These are phyloP conservation scores for Phytophthora quininea DNA, from an alignment of 352 stramenopile species.

Conservation along the genomic window DNA sequence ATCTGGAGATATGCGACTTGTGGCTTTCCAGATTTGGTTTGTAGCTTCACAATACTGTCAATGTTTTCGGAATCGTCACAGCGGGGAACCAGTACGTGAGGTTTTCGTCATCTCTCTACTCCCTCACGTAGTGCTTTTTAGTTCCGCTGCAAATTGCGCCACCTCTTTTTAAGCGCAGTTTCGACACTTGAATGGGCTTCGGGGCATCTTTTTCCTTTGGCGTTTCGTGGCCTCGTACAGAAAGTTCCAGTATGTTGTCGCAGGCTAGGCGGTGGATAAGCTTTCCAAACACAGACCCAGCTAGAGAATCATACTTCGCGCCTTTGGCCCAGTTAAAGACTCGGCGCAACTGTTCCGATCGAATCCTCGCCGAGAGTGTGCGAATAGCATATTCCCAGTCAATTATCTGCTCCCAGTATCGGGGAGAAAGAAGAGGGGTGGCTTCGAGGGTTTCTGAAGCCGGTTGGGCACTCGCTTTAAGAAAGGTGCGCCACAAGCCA, in stretches of 20 bases:
- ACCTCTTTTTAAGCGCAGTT: constrained; percentile 11
- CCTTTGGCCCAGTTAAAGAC: constrained; percentile 3
- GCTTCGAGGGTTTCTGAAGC: not conserved
- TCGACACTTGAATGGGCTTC: constrained; percentile 7
- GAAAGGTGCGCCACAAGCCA: constrained; percentile 20
- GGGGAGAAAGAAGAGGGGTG: not conserved
- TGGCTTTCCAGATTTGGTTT: constrained; percentile 7
- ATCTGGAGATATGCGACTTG: constrained; percentile 19
- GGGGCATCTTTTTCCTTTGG: not conserved
- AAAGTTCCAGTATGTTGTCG: not conserved
- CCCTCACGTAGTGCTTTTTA: constrained; percentile 8
- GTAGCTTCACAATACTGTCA: constrained; percentile 26
- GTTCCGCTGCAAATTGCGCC: constrained; percentile 21
- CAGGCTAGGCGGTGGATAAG: not conserved
- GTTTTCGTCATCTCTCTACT: constrained; percentile 17
- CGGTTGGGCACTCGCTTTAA: not conserved
- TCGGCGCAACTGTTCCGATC: not conserved
- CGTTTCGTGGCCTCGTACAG: not conserved
- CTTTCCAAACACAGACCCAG: not conserved
- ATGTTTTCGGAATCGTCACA: constrained; percentile 29
- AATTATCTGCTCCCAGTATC: constrained; percentile 17
- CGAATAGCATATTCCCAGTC: constrained; percentile 22
- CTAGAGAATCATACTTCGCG: constrained; percentile 11
- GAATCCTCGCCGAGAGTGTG: constrained; percentile 8
- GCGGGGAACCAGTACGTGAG: constrained; percentile 24